Conservation (phyloP, 345 rosid genomes). For the Lepidium didymum region DNA sequence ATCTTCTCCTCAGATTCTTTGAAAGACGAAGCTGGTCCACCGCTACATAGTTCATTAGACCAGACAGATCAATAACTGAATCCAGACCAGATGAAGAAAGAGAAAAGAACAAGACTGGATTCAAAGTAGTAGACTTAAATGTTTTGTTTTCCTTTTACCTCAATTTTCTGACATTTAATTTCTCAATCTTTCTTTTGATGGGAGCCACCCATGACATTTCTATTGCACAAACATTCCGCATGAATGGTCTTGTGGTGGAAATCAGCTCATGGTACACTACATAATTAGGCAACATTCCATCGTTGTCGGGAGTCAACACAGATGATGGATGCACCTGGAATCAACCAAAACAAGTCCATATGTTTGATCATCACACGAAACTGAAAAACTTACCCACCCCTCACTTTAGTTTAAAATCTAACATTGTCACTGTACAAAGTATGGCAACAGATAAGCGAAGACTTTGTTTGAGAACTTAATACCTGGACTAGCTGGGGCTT, state of each 20-base stretch:
- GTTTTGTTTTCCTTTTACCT: slow-evolving; percentile 56
- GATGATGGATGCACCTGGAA: slow-evolving; percentile 82
- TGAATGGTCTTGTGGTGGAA: slow-evolving; percentile 70
- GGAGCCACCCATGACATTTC: slow-evolving; percentile 73
- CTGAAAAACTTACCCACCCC: not conserved
- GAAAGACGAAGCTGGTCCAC: slow-evolving; percentile 38
- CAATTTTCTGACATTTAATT: slow-evolving; percentile 50
- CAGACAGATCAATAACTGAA: not conserved
- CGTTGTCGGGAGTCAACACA: slow-evolving; percentile 52
- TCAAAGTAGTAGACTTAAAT: not conserved
- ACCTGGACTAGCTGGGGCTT: slow-evolving; percentile 89
- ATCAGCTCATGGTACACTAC: slow-evolving; percentile 83
- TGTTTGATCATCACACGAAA: not conserved
- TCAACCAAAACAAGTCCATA: not conserved
- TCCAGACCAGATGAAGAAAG: not conserved
- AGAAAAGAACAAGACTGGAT: not conserved
- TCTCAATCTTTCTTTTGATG: slow-evolving; percentile 62
- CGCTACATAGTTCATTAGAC: slow-evolving; percentile 35
- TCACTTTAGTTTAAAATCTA: not conserved
- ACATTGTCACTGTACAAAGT: not conserved
- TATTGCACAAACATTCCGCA: slow-evolving; percentile 67
- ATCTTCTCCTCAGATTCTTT: slow-evolving; percentile 34
- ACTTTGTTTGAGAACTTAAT: not conserved
- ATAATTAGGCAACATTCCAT: slow-evolving; percentile 68
- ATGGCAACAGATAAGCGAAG: not conserved